A percentile compares a stretch with the other conserved stretches of the same genome.
Evolutionary conservation across 345 rosid genomes (phyloP).

Genomic region (Kernera saxatilis): DNA sequence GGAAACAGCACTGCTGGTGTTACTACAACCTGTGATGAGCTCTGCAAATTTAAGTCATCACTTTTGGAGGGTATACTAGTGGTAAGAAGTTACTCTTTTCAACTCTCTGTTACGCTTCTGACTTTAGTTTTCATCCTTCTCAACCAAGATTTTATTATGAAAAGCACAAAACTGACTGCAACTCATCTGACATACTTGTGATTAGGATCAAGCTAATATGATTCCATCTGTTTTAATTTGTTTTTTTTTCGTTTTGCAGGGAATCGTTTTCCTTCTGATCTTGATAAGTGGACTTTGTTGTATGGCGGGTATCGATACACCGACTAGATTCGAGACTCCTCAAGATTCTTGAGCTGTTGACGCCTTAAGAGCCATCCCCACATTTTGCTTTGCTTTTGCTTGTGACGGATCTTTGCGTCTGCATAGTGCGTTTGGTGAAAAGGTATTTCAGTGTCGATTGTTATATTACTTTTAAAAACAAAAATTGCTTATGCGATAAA

Average conservation of each 20-base stretch:
- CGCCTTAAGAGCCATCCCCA: constrained; percentile 17
- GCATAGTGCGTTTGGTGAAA: constrained; percentile 23
- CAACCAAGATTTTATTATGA: not conserved
- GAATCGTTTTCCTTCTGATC: constrained; percentile 75
- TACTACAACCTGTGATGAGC: constrained; percentile 56
- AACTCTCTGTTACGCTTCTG: not conserved
- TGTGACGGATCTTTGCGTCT: constrained; percentile 19
- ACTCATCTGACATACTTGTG: not conserved
- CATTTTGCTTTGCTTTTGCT: constrained; percentile 28
- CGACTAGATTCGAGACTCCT: constrained; percentile 89
- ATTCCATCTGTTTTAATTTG: not conserved
- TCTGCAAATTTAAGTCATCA: constrained; percentile 83
- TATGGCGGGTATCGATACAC: constrained; percentile 97
- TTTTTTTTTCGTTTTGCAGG: constrained; percentile 48
- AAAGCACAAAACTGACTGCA: not conserved
- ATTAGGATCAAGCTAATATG: not conserved
- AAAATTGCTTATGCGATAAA: constrained; percentile 26
- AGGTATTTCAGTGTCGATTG: constrained; percentile 21
- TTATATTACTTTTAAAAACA: constrained; percentile 22
- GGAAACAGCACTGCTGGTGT: constrained; percentile 39
- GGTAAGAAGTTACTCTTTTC: constrained; percentile 44
- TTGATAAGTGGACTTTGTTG: constrained; percentile 90
- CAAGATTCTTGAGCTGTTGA: constrained; percentile 59
- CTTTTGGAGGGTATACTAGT: constrained; percentile 85
- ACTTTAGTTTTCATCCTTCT: not conserved